phyloP scores from a whole-genome alignment of 495 filamentous ascomycete species.

The Penicillium waksmanii region DNA sequence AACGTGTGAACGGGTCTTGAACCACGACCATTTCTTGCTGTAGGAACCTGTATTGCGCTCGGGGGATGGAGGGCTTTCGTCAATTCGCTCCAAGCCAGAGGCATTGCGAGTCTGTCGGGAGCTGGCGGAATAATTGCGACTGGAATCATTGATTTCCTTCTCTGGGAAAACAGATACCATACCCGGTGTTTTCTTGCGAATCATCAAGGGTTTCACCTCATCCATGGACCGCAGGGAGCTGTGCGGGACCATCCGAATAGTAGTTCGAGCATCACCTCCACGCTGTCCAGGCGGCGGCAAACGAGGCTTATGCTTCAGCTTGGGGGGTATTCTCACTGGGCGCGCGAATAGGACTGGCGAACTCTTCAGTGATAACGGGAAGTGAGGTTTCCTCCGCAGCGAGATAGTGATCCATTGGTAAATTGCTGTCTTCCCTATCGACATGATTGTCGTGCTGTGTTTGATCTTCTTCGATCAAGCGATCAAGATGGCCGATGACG shows the following conservation, averaged over 20 bases:
- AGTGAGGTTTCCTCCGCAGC: conserved; percentile 42
- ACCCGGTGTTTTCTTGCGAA: conserved; percentile 54
- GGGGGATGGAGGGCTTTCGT: conserved; percentile 35
- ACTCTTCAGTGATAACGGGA: conserved; percentile 58
- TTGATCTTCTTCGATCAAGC: conserved; percentile 57
- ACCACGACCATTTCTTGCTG: conserved; percentile 67
- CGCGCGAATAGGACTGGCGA: conserved; percentile 22
- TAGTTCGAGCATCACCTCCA: conserved; percentile 30
- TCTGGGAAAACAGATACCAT: conserved; percentile 6
- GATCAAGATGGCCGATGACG: conserved; percentile 64
- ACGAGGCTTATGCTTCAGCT: conserved; percentile 9
- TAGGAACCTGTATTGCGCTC: conserved; percentile 33
- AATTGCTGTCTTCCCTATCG: conserved; percentile 20
- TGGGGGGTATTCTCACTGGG: conserved; percentile 10
- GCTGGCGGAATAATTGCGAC: conserved; percentile 21
- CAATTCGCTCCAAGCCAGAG: conserved; percentile 36
- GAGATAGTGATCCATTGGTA: conserved; percentile 58
- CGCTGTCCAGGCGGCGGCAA: conserved; percentile 32
- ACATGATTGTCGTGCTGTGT: neutral
- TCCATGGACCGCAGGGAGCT: conserved; percentile 45
- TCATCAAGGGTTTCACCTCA: conserved; percentile 53
- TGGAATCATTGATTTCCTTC: neutral
- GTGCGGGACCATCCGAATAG: conserved; percentile 54
- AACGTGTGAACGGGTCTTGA: conserved; percentile 58
- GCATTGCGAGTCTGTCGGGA: conserved; percentile 22